Base-by-base conservation (phyloP, 1,139 yeast genomes). In the Yamadazyma blattariae region DNA sequence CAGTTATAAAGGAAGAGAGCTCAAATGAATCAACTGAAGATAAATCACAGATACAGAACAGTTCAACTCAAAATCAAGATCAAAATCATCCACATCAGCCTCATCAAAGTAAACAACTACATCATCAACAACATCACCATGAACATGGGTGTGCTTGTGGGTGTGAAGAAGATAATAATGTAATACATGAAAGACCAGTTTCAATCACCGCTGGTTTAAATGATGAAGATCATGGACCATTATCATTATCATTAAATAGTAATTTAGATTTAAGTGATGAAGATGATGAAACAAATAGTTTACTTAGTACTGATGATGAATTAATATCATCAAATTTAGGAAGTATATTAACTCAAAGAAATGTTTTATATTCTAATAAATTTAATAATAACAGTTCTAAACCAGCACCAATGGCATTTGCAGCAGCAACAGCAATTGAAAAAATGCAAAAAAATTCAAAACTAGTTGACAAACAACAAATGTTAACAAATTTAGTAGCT, bases 381-480 rank as follows among this genome's bases (percentile, higher is more conserved):
- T 45, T 40, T 32, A 35, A 45, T 18, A 49, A 47, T 27, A 51
- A 77, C 41, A 82, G 79, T 47, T 77, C 74, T 34, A 67, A 66
- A 26, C 87, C 84, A 34, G 90, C 90, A 0, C 90, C 92, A 0
- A 90, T 88, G 4, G 79, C 88, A 2, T 69, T 69, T 54, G 83
- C 85, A 2, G 90, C 90, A 3, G 88, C 88, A 3, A 77, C 86
- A 30, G 81, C 86, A 7, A 65, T 77, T 40, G 82, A 76, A 29
- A 74, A 65, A 47, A 69, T 74, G 73, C 73, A 72, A 40, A 70
- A 65, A 25, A 41, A 46, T 7, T 54, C 50, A 18, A 25, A 37
- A 7, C 40, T 48, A 12, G 42, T 48, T 29, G 64, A 66, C 39
- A 69, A 73, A 40, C 72, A 73, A 44, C 76, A 77, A 57, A 52